Evolutionary conservation across 345 rosid genomes (phyloP).

Genomic region (Rhodamnia rubescens): DNA sequence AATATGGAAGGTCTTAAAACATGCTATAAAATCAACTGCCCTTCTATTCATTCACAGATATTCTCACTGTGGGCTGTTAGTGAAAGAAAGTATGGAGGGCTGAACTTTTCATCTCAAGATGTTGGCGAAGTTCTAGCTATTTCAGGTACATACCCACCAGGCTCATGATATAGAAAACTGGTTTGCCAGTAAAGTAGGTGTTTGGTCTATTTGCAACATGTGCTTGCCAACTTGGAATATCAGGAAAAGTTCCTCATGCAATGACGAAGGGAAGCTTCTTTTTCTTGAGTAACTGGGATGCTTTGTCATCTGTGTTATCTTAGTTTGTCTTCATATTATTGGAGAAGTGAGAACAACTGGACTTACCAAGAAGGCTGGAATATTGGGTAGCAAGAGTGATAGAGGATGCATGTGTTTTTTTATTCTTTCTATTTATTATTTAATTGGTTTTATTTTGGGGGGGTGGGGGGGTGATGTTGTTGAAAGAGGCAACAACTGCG

Average conservation of each 20-base stretch:
- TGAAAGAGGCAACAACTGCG: not conserved
- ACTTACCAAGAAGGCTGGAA: not conserved
- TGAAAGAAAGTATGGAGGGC: slow-evolving; percentile 45
- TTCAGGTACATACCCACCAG: slow-evolving; percentile 20
- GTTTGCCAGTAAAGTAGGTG: not conserved
- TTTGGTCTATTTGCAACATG: not conserved
- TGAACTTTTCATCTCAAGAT: slow-evolving; percentile 51
- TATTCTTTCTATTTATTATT: not conserved
- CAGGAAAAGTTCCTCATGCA: not conserved
- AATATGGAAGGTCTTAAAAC: not conserved
- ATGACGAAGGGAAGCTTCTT: not conserved
- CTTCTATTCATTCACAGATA: slow-evolving; percentile 11
- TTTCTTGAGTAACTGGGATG: not conserved
- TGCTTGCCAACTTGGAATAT: not conserved
- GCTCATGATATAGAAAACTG: not conserved
- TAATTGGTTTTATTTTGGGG: not conserved
- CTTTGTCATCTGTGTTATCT: not conserved
- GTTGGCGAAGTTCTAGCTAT: slow-evolving; percentile 57
- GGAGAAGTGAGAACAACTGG: not conserved
- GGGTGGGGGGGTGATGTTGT: not conserved
- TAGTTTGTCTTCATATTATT: not conserved
- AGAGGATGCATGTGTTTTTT: not conserved
- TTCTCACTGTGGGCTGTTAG: slow-evolving; percentile 66
- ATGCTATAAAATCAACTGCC: not conserved
- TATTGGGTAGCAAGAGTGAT: not conserved